Evolutionary conservation across 768 basidiomycete genomes (phyloP), one percentile per base, ranked within the genome.

Genomic region (Tricholoma flavovirens): DNA sequence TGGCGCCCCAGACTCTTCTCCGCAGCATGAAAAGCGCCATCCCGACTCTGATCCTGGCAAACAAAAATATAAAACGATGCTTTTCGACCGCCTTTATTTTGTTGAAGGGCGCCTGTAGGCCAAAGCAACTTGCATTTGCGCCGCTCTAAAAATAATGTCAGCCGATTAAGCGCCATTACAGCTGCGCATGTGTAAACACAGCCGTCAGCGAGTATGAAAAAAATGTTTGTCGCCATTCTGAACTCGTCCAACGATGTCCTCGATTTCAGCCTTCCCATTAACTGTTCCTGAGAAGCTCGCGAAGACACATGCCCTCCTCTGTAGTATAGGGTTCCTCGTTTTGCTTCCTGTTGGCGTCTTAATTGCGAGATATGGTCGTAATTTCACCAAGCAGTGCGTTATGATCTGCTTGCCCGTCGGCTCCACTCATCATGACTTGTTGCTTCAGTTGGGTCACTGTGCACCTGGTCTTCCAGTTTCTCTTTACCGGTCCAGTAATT

Each of bases 271-370:
- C 8, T 49, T 65, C 19, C 64, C 66, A 22, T 60, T 73, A 43
- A 51, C 43, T 1, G 52, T 65, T 14, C n/a, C 71, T 9, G 77
- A 80, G 59, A 60, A 60, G 51, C 65, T 67, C 33, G 72, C 71
- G 12, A 73, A 66, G 54, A 75, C 66, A 29, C 85, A 87, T 66
- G 85, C 76, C 21, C 67, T 81, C 35, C 68, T 85, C 9, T 78
- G 75, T 59, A 65, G 77, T 0, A 67, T 74, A 32, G 84, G 82
- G 17, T 63, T 65, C 40, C 68, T 86, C 49, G 68, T 84, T 50
- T 60, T 86, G 15, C 74, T 87, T 8, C 85, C 84, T 3, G 56
- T 80, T 29, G 84, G 85, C n/a, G 76, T 73, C 10, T 68, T 86
- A 58, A 67, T 83, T 42, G 78, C 80, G 24, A 75, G 84, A 56